Evolutionary conservation across 495 filamentous ascomycete genomes (phyloP), one percentile per base, ranked within the genome.

Genomic region (Penicillium herquei): DNA sequence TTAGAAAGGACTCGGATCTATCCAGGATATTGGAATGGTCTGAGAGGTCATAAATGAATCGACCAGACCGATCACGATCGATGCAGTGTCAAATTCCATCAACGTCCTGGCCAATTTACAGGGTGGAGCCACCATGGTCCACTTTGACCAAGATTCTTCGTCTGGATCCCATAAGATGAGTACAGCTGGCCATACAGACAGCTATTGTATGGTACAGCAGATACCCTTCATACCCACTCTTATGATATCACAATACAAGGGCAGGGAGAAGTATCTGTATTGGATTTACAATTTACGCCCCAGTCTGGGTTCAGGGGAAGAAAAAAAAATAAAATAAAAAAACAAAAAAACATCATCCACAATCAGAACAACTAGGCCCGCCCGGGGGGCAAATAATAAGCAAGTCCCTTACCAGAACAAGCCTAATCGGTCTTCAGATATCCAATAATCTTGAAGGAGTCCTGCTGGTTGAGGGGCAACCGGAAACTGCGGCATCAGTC

Each of bases 61-160:
- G 12, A 37, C 8, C 34, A 10, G 34, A 13, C 34, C 34, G 34
- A 37, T 37, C 34, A 37, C 12, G 9, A 13, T 37, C 9, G 34
- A 9, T 37, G 34, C 34, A 37, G 34, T 6, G 7, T 37, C 12
- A 26, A 26, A 37, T 13, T 16, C 2, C 8, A 18, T 13, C 16
- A 47, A 47, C 14, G 21, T 44, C 51, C 50, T 52, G 41, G 41
- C 32, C 39, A 56, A 56, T 56, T 56, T 56, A 41, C 54, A 16
- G 6, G 12, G 49, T 52, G 49, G 49, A 30, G 44, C 44, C 14
- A 11, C 9, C 1, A 13, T 37, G 12, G 33, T 43, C 49, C 49
- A 43, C 49, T 52, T 43, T 43, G 9, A 7, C 18, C 39, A 4
- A 45, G 54, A 56, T 56, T 51, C 46, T 40, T 40, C 47, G 46